These are phyloP conservation scores for Saxophila tyrrhenica DNA, from an alignment of 495 filamentous ascomycete genomes.

Conservation along the genomic window DNA sequence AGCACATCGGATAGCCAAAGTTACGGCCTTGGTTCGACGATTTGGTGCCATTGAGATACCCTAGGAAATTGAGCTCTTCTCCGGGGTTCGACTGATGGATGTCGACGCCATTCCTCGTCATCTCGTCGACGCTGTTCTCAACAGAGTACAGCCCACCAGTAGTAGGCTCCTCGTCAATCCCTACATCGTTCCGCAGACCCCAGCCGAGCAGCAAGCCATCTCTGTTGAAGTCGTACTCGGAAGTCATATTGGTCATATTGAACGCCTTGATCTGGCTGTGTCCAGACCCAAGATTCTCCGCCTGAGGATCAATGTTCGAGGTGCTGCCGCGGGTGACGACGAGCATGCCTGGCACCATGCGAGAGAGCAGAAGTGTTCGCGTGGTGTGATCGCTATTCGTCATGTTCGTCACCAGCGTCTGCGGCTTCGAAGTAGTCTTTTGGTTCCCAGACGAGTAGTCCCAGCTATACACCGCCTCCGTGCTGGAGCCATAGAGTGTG, in stretches of 20 bases:
- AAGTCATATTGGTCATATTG: constrained; percentile 37
- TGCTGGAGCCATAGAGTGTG: constrained; percentile 53
- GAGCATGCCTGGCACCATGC: constrained; percentile 38
- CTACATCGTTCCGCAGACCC: constrained; percentile 63
- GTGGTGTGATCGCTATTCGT: constrained; percentile 46
- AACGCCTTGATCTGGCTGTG: constrained; percentile 57
- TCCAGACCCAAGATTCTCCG: constrained; percentile 38
- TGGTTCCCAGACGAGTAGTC: constrained; percentile 41
- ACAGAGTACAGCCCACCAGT: constrained; percentile 52
- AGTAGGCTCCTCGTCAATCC: constrained; percentile 47
- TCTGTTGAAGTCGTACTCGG: constrained; percentile 33
- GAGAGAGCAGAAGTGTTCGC: constrained; percentile 49
- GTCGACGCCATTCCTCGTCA: constrained; percentile 44
- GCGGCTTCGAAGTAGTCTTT: constrained; percentile 32
- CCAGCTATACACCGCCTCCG: constrained; percentile 47
- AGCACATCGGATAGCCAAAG: constrained; percentile 62
- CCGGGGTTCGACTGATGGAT: constrained; percentile 61
- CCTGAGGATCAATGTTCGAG: constrained; percentile 45
- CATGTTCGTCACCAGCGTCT: constrained; percentile 48
- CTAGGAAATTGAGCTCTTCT: constrained; percentile 65
- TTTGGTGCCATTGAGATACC: constrained; percentile 40
- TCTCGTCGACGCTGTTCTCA: constrained; percentile 59
- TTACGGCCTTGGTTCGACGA: constrained; percentile 37
- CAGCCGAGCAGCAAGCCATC: constrained; percentile 53
- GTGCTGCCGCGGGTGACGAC: constrained; percentile 54